A percentile compares a stretch with the other conserved stretches of the same genome.
These are phyloP conservation scores for Pseudogymnoascus sp. DNA, from an alignment of 2,329 filamentous ascomycete species.

Conservation along the genomic window DNA sequence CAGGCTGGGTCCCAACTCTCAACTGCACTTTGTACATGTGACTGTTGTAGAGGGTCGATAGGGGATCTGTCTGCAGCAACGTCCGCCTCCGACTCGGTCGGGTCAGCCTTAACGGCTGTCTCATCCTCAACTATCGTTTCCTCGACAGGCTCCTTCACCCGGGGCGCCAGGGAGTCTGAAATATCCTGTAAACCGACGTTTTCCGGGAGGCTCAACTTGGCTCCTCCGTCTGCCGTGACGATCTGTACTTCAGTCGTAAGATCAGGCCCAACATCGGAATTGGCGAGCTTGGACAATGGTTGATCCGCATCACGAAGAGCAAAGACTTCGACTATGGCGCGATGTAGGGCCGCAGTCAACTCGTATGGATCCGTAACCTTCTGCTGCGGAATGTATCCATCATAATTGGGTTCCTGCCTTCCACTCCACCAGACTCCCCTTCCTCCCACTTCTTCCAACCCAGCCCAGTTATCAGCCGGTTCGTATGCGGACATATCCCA, in stretches of 20 bases:
- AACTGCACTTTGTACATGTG: slow-evolving; percentile 36
- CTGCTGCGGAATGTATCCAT: slow-evolving; percentile 32
- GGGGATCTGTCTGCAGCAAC: slow-evolving; percentile 21
- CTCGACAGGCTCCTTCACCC: not conserved
- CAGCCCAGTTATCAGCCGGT: slow-evolving; percentile 41
- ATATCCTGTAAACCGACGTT: slow-evolving; percentile 14
- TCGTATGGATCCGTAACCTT: slow-evolving; percentile 29
- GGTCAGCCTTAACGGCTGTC: slow-evolving; percentile 16
- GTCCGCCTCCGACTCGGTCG: slow-evolving; percentile 24
- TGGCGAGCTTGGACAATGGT: slow-evolving; percentile 18
- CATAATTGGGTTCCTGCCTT: slow-evolving; percentile 27
- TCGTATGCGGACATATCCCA: slow-evolving; percentile 30
- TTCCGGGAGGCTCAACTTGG: slow-evolving; percentile 19
- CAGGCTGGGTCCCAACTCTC: slow-evolving; percentile 46
- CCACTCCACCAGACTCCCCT: slow-evolving; percentile 33
- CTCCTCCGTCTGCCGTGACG: slow-evolving; percentile 13
- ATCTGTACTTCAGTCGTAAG: slow-evolving; percentile 23
- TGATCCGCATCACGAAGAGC: slow-evolving; percentile 37
- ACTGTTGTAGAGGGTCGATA: slow-evolving; percentile 18
- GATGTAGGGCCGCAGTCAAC: slow-evolving; percentile 39
- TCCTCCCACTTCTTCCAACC: slow-evolving; percentile 45
- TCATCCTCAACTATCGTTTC: slow-evolving; percentile 11
- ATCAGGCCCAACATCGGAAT: slow-evolving; percentile 13
- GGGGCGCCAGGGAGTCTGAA: slow-evolving; percentile 8
- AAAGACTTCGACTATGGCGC: slow-evolving; percentile 48